These are phyloP conservation scores for Histomonas meleagridis DNA, from an alignment of 208 protist species.

Conservation along the genomic window DNA sequence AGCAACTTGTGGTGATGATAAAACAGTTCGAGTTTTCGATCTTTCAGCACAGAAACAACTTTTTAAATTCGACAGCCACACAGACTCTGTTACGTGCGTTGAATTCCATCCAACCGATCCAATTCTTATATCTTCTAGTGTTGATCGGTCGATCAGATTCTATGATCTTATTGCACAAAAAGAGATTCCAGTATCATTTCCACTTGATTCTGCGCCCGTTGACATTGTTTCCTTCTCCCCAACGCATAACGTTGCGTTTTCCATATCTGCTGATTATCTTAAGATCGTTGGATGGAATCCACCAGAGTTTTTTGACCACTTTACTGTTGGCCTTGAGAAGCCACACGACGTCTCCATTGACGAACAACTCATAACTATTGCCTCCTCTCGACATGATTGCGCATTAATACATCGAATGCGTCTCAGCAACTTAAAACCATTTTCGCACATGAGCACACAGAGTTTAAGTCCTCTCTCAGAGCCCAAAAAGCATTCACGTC, in stretches of 20 bases:
- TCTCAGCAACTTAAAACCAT: background rate
- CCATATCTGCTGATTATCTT: conserved; percentile 11
- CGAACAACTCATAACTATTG: background rate
- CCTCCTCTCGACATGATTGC: background rate
- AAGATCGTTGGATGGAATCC: background rate
- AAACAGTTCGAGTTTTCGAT: conserved; percentile 11
- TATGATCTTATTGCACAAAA: background rate
- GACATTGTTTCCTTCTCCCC: background rate
- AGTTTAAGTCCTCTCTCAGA: background rate
- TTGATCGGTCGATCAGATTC: background rate
- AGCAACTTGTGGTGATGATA: background rate
- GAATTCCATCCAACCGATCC: background rate
- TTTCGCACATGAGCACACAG: background rate
- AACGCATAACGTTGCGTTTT: background rate
- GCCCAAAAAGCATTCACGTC: background rate
- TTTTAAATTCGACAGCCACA: background rate
- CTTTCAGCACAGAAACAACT: background rate
- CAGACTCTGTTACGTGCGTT: background rate
- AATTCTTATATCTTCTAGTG: background rate
- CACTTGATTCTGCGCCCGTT: background rate
- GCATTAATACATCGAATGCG: background rate
- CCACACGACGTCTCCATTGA: background rate
- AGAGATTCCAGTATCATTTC: background rate
- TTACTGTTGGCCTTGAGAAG: background rate
- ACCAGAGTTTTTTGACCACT: background rate